A percentile compares a stretch with the other conserved stretches of the same genome.
phyloP scores from a whole-genome alignment of 169 alveolate species.

The Babesia ovata region DNA sequence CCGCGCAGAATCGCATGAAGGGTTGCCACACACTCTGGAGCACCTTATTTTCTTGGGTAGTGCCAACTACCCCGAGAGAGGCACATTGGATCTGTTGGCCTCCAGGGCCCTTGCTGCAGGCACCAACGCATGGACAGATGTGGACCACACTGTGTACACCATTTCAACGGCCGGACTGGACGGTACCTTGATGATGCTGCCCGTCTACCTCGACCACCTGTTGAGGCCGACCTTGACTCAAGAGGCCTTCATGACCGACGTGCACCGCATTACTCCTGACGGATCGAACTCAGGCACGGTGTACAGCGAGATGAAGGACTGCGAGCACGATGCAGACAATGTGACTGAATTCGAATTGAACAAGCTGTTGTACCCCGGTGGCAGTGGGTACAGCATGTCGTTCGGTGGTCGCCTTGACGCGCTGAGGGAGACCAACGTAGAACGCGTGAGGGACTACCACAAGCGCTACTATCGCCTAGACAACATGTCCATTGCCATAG shows the following conservation, averaged over 20 bases:
- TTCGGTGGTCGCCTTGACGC: conserved; percentile 75
- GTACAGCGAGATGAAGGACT: conserved; percentile 75
- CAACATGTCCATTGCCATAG: conserved; percentile 67
- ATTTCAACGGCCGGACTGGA: conserved; percentile 85
- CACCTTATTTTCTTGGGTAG: conserved; percentile 87
- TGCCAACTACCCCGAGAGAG: conserved; percentile 79
- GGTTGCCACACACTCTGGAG: conserved; percentile 87
- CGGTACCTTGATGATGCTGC: conserved; percentile 82
- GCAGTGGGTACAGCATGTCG: conserved; percentile 64
- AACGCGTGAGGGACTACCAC: conserved; percentile 69
- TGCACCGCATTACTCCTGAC: conserved; percentile 80
- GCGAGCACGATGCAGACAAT: conserved; percentile 67
- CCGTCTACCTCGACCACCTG: conserved; percentile 84
- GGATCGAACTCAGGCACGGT: conserved; percentile 79
- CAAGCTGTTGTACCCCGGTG: conserved; percentile 68
- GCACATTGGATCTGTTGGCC: conserved; percentile 80
- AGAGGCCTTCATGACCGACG: conserved; percentile 81
- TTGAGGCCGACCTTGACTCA: conserved; percentile 80
- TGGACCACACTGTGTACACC: conserved; percentile 81
- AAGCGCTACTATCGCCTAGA: conserved; percentile 66
- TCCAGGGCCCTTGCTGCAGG: conserved; percentile 82
- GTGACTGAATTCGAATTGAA: conserved; percentile 53
- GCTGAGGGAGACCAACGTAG: conserved; percentile 63
- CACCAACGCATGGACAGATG: conserved; percentile 88
- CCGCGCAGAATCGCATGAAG: conserved; percentile 83